Evolutionary conservation across 1,139 yeast species (phyloP), one percentile per base, ranked within the genome.

Genomic region (Debaryomycetaceae sp.): DNA sequence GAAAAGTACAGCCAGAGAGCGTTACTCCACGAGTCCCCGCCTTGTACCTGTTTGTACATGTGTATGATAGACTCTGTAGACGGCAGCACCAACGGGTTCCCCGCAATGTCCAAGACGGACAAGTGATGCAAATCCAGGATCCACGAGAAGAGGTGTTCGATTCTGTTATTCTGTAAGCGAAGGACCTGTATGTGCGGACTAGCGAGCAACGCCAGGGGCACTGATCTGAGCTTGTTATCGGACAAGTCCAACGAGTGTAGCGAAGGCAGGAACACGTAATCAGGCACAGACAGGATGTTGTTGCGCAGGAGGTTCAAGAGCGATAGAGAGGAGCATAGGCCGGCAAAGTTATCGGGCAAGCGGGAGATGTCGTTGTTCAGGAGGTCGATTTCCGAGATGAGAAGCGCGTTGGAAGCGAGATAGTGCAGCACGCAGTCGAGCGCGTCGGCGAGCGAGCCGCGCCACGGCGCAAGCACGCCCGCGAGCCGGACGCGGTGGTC

Each of bases 41-140:
- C 51, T 22, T 51, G 46, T 12, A 14, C 15, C 33, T 56, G 63
- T 30, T 52, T 53, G 35, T 47, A 70, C 37, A 48, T 62, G 26
- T 37, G 49, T 36, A 41, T 52, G 29, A 65, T 47, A 8, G 48
- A 34, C 12, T 62, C 68, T 13, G 44, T 24, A 4, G 77, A 61
- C 0, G 82, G 80, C 32, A 64, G 42, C 2, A 65, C 46, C 30
- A 81, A 59, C 1, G 86, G 85, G 39, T 82, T 81, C 23, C 68
- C 73, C n/a, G 73, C 74, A 4, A 79, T 60, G 44, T 80, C 90
- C n/a, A 82, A 56, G 30, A 78, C 67, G 35, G 69, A 65, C 30
- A 83, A 59, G 31, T 61, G 63, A 3, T 57, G 50, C 38, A 82
- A 49, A 23, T 67, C 71, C 0, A 75, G 67, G 19, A 77, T 51